These are phyloP conservation scores for Candida khao-thaluensis DNA, from an alignment of 805 yeast species.

Conservation along the genomic window DNA sequence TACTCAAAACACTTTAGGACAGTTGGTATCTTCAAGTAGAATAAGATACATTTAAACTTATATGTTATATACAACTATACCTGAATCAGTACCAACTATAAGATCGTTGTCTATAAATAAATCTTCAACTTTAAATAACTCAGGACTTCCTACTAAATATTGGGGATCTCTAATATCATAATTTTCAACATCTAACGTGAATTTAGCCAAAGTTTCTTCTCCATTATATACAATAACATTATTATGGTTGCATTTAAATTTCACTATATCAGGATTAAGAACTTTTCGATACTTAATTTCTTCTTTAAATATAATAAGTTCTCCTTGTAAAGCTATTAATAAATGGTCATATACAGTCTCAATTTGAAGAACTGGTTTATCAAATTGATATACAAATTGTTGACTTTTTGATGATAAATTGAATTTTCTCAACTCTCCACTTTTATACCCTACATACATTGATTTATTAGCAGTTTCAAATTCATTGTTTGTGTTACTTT, in stretches of 20 bases:
- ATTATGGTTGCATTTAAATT: slow-evolving; percentile 4
- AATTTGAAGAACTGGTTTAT: slow-evolving; percentile 18
- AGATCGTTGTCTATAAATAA: slow-evolving; percentile 11
- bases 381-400: slow-evolving; percentile 5
- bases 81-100: slow-evolving; percentile 15
- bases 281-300: slow-evolving; percentile 1
- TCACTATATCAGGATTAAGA: slow-evolving; percentile 10
- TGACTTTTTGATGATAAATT: slow-evolving; percentile 17
- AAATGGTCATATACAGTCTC: slow-evolving; percentile 12
- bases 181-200: slow-evolving; percentile 12
- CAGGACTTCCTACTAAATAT: slow-evolving; percentile 26
- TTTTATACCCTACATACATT: slow-evolving; percentile 42
- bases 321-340: slow-evolving; percentile 20
- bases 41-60: too few relatives aligned
- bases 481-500: slow-evolving; percentile 23
- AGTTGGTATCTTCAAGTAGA: too few relatives aligned
- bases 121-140: slow-evolving; percentile 20
- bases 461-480: slow-evolving; percentile 49
- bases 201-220: slow-evolving; percentile 23
- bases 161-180: slow-evolving; percentile 6
- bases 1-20: too few relatives aligned
- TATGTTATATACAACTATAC: slow-evolving; percentile 7
- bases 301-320: slow-evolving; percentile 1
- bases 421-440: slow-evolving; percentile 32
- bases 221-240: slow-evolving; percentile 22